These are phyloP conservation scores for Pyrenula aspistea DNA, from an alignment of 495 filamentous ascomycete genomes.

Conservation along the genomic window DNA sequence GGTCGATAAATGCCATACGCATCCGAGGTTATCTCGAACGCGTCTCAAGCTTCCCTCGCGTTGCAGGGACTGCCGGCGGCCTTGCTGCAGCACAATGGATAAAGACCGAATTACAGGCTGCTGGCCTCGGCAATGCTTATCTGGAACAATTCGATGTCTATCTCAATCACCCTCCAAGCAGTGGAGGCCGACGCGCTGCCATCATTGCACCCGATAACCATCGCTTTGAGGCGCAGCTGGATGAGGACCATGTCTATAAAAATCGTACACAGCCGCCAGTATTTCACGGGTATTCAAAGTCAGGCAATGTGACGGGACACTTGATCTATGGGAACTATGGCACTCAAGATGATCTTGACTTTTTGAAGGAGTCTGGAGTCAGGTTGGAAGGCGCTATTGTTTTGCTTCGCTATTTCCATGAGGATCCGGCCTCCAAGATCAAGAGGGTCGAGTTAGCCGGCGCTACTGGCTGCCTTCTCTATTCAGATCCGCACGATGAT, in stretches of 20 bases:
- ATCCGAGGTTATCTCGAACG: constrained; percentile 61
- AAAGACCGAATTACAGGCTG: constrained; percentile 54
- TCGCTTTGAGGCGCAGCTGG: constrained; percentile 68
- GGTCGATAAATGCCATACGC: constrained; percentile 47
- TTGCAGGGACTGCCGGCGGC: constrained; percentile 86
- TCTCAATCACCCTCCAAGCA: constrained; percentile 76
- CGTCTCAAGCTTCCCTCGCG: constrained; percentile 67
- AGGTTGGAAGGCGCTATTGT: constrained; percentile 69
- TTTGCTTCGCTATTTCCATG: constrained; percentile 64
- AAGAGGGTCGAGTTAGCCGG: constrained; percentile 81
- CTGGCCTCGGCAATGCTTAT: constrained; percentile 57
- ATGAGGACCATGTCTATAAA: constrained; percentile 53
- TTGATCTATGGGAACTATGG: constrained; percentile 92
- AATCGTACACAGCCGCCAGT: constrained; percentile 50
- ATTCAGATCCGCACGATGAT: constrained; percentile 76
- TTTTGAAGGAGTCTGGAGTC: constrained; percentile 56
- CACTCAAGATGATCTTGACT: constrained; percentile 67
- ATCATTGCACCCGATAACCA: constrained; percentile 61
- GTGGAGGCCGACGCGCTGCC: constrained; percentile 63
- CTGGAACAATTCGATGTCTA: constrained; percentile 78
- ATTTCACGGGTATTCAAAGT: constrained; percentile 83
- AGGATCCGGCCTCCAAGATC: constrained; percentile 66
- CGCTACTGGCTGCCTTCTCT: constrained; percentile 78
- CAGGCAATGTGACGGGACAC: constrained; percentile 80
- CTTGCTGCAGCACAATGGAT: constrained; percentile 72